phyloP scores from a whole-genome alignment of 371 early-diverging fungal genomes.

The Conidiobolus incongruus region DNA sequence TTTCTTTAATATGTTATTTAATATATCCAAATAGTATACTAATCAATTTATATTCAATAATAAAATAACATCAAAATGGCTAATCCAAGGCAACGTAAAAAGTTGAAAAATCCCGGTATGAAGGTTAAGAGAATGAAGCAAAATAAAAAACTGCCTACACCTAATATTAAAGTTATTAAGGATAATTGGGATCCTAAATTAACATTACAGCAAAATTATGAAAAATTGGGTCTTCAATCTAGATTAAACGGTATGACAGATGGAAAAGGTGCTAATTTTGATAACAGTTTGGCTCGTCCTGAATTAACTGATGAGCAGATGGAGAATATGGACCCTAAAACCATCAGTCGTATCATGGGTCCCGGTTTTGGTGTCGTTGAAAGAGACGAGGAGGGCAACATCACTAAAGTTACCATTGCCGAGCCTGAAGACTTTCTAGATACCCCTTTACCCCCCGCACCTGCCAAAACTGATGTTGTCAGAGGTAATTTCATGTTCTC shows the following conservation, averaged over 20 bases:
- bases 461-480: slow-evolving; percentile 39
- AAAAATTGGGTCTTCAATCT: not conserved
- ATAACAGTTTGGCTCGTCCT: not conserved
- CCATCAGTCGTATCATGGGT: slow-evolving; percentile 21
- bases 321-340: slow-evolving; percentile 14
- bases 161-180: not conserved
- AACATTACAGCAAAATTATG: not conserved
- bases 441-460: slow-evolving; percentile 17
- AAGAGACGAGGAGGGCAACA: slow-evolving; percentile 63
- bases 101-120: not conserved
- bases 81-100: slow-evolving; percentile 3
- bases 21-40: no score
- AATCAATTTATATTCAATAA: no score
- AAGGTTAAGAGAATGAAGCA: not conserved
- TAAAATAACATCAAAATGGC: not conserved
- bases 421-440: slow-evolving; percentile 17
- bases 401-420: slow-evolving; percentile 42
- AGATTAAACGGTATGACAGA: not conserved
- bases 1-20: no score
- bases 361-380: slow-evolving; percentile 57
- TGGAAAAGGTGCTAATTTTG: not conserved
- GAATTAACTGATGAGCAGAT: not conserved
- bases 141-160: not conserved
- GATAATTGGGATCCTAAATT: not conserved
- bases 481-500: slow-evolving; percentile 10